A percentile compares a stretch with the other conserved stretches of the same genome.
Conservation (phyloP, 139 green algal species). For the Chlamydomonas applanata region DNA sequence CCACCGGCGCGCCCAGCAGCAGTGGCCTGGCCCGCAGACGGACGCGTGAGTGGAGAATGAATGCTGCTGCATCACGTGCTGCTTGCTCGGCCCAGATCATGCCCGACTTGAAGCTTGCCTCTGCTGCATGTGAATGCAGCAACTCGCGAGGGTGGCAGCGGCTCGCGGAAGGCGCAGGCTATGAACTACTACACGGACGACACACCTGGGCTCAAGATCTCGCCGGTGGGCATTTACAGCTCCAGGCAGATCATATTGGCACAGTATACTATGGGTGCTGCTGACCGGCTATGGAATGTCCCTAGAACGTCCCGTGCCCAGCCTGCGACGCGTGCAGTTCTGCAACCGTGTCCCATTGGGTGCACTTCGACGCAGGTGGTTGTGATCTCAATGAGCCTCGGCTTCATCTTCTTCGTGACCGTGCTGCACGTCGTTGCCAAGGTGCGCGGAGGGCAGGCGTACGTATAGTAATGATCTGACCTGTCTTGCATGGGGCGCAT, state of each 20-base stretch:
- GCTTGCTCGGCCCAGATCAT: too few species aligned
- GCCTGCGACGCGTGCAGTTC: not conserved
- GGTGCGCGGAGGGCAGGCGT: conserved; percentile 35
- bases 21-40: not conserved
- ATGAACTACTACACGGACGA: conserved; percentile 82
- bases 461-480: not conserved
- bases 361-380: conserved; percentile 45
- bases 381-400: conserved; percentile 68
- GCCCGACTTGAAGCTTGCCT: too few species aligned
- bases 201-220: conserved; percentile 67
- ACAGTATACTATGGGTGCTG: too few species aligned
- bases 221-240: conserved; percentile 44
- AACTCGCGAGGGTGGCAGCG: conserved; percentile 1
- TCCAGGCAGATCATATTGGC: not conserved
- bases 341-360: too few species aligned
- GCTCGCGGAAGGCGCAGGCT: conserved; percentile 18
- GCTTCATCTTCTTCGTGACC: conserved; percentile 74
- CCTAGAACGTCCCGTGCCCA: too few species aligned
- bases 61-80: too few species aligned
- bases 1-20: conserved; percentile 6
- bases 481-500: too few species aligned
- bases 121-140: not conserved
- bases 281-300: too few species aligned
- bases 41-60: too few species aligned
- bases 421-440: conserved; percentile 76